Base-by-base conservation (phyloP, 2,329 filamentous ascomycete species). In the Paecilomyces sp. region DNA sequence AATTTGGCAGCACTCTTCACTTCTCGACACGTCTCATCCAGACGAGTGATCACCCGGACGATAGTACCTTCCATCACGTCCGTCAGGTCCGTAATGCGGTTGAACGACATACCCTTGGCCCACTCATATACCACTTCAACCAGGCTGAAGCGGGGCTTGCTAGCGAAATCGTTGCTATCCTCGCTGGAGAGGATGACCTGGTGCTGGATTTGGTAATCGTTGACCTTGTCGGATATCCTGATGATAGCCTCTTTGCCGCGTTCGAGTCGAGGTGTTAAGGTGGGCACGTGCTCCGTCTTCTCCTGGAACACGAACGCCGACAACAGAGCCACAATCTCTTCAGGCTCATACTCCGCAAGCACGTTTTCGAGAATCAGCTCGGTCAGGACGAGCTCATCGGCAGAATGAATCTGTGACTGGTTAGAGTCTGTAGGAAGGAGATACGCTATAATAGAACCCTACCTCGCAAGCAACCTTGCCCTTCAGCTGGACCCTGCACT, bases 101-200 rank as follows among this genome's bases (percentile, higher is more conserved):
- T 96, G 82, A 99, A 99, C 57, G 90, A 93, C 91, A 97, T 97
- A 28, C 94, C 94, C 56, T 91, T 83, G 9, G 94, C 94, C 94
- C 94, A 99, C 75, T 99, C 94, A 73, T 97, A 97, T 34, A 99
- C 95, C 0, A 99, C 94, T 75, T 99, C 94, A 72, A 96, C 92
- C 59, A 99, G 83, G 1, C 93, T 94, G 71, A 99, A 99, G 9
- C 93, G 85, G 1, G 92, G 91, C 58, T 88, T 84, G 61, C 87
- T 91, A 36, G 90, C 89, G 70, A 97, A 97, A 74, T 97, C 93
- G 68, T 95, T 96, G 60, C 88, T 89, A 71, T 97, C 93, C 58
- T 97, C 93, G 1, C 88, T 84, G 0, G 90, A 90, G 60, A 96
- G 85, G 60, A 97, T 93, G 31, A 99, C 93, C 77, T 99, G 94